Evolutionary conservation across 768 basidiomycete genomes (phyloP), one percentile per base, ranked within the genome.

Genomic region (Rhizopogon vesiculosus): DNA sequence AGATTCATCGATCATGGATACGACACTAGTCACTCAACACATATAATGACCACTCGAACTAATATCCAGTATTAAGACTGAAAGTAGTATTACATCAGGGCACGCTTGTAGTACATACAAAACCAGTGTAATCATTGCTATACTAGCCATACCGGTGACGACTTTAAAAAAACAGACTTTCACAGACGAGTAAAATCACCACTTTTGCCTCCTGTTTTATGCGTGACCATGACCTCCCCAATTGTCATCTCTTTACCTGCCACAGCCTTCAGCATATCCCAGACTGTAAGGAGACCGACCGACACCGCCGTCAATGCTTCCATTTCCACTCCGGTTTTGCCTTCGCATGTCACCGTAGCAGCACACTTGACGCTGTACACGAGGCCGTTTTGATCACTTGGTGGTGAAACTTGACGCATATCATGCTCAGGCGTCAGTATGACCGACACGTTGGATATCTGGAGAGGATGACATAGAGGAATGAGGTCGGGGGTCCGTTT

Each of bases 191-290:
- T 66, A 70, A 92, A 94, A 69, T 86, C 82, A 12, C 85, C 88
- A 62, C 85, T 86, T 68, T 76, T 77, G 16, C 92, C 93, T 12
- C 91, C 93, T 29, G 78, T 74, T 69, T 94, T 94, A 33, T 72
- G 69, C 1, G 75, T 72, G 3, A 93, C 86, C 59, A 79, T 71
- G 39, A 93, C 80, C 22, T 83, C 79, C 18, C 82, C 76, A 38
- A 97, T 90, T 56, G 81, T 72, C 90, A 96, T 93, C 55, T 91
- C 88, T 66, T 81, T 80, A n/a, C 91, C 93, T 1, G 89, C 91
- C 2, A 92, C 86, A 5, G 88, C 87, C 72, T 95, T 94, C 31
- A 94, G 78, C 93, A 96, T 94, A 65, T 93, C 92, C 89, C 92
- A 96, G 13, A 94, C 84, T 1, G 91, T 91, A 53, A 95, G 73